Evolutionary conservation across 2,329 filamentous ascomycete genomes (phyloP), one percentile per base, ranked within the genome.

Genomic region (Myotisia sp.): DNA sequence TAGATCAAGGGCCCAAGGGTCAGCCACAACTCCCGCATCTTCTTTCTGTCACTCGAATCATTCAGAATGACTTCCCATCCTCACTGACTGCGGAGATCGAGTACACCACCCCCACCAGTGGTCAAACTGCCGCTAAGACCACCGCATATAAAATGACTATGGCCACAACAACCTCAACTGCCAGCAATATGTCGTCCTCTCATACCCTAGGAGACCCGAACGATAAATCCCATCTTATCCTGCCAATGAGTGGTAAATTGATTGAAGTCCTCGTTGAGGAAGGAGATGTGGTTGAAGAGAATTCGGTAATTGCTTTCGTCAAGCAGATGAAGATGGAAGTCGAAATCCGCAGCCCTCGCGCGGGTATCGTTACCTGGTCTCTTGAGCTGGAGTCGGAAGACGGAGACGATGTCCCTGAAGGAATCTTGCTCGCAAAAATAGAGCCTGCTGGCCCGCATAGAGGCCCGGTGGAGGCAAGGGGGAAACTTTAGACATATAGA

Each of bases 271-370:
- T 70, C 2, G 69, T 76, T 0, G 60, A 68, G 4, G 60, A 62
- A 3, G 68, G 68, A 0, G 66, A 72, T 38, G 42, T 49, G 5
- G 53, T 72, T 0, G 49, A 48, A 13, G 56, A 65, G 39, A 68
- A 70, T 1, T 64, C 75, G 24, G 53, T 67, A 0, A 55, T 77
- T 42, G 68, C 58, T 5, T 70, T 77, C 12, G 64, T 77, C 13
- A 68, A 70, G 50, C 73, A 77, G 51, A 76, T 76, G 71, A 77
- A 77, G 52, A 78, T 77, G 73, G 74, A 78, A 42, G 51, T 77
- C n/a, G 74, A 77, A 44, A 65, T 78, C 2, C 51, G 74, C 14
- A 61, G 60, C 36, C 56, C 59, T 10, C 56, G 58, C 3, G 54
- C 56, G 1, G 71, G 71, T 0, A 49, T 46, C 2, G 60, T 71